Conservation (phyloP, 2,329 filamentous ascomycete genomes). For the Nemania bipapillata region DNA sequence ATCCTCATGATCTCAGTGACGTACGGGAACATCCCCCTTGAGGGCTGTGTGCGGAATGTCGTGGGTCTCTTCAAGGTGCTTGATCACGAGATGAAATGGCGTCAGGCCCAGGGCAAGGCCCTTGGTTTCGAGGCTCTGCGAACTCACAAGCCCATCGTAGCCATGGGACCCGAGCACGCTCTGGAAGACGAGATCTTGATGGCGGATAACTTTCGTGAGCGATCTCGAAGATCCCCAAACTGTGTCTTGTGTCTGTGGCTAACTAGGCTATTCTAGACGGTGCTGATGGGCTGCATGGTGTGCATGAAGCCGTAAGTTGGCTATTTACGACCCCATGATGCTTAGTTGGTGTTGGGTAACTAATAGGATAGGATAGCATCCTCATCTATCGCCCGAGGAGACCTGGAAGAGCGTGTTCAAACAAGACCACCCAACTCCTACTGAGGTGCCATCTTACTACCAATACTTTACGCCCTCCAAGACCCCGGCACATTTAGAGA, state of each 20-base stretch:
- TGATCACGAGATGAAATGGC: conserved; percentile 88
- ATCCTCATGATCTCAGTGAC: conserved; percentile 87
- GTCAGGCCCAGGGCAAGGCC: conserved; percentile 72
- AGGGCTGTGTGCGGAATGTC: conserved; percentile 87
- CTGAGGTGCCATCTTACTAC: conserved; percentile 60
- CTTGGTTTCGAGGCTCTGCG: conserved; percentile 79
- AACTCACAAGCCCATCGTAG: conserved; percentile 80
- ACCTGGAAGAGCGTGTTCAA: conserved; percentile 78
- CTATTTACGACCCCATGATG: conserved; percentile 1
- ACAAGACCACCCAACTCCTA: conserved; percentile 46
- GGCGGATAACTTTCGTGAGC: conserved; percentile 87
- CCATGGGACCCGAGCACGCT: conserved; percentile 86
- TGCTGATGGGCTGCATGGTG: conserved; percentile 78
- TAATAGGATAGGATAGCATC: conserved; percentile 62
- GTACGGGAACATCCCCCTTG: conserved; percentile 90
- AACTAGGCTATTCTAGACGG: conserved; percentile 66
- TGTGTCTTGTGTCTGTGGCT: conserved; percentile 10
- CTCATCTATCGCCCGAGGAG: conserved; percentile 77
- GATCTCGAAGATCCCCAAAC: background rate
- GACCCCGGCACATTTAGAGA: conserved; percentile 80
- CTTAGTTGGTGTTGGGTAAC: background rate
- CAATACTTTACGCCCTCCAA: conserved; percentile 80
- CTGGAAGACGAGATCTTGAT: conserved; percentile 83
- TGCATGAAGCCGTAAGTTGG: conserved; percentile 67
- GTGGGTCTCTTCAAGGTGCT: conserved; percentile 92